Conservation (phyloP, 139 green algal genomes). For the Chlorella sp. region DNA sequence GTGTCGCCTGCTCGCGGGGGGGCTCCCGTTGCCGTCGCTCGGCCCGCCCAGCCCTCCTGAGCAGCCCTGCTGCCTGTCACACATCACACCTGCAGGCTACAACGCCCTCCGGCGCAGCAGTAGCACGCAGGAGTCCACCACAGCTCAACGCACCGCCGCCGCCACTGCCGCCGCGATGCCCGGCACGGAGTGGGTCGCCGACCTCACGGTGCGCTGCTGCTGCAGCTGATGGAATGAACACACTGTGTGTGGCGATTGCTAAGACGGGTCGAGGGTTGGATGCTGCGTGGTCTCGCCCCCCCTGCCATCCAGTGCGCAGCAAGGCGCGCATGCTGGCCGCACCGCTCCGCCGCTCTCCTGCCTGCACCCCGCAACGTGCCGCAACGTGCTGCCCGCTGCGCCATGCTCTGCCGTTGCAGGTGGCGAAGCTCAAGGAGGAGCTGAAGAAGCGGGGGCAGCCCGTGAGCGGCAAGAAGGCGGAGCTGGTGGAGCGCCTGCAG, state of each 20-base stretch:
- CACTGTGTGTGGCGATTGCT: not conserved
- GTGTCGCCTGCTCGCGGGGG: no score
- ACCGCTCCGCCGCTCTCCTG: no score
- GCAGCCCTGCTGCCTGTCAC: no score
- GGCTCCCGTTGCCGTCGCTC: no score
- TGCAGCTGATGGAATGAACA: no score
- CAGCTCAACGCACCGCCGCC: not conserved
- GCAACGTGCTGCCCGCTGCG: no score
- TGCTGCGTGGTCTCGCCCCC: no score
- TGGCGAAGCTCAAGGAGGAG: conserved; percentile 55
- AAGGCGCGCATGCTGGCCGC: no score
- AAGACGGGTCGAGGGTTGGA: no score
- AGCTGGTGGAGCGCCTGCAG: conserved; percentile 44
- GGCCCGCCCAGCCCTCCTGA: not conserved
- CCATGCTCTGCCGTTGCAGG: no score
- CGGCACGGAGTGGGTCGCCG: conserved; percentile 31
- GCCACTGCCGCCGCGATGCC: conserved; percentile 3
- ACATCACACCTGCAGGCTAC: not conserved
- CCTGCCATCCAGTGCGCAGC: no score
- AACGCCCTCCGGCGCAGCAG: not conserved
- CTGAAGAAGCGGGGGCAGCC: conserved; percentile 49
- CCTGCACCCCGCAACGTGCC: no score
- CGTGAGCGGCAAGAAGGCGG: conserved; percentile 49
- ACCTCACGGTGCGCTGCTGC: not conserved
- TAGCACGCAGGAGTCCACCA: not conserved